Evolutionary conservation across 129 eudicot genomes (phyloP).

Genomic region (Pseudognaphalium luteoalbum): DNA sequence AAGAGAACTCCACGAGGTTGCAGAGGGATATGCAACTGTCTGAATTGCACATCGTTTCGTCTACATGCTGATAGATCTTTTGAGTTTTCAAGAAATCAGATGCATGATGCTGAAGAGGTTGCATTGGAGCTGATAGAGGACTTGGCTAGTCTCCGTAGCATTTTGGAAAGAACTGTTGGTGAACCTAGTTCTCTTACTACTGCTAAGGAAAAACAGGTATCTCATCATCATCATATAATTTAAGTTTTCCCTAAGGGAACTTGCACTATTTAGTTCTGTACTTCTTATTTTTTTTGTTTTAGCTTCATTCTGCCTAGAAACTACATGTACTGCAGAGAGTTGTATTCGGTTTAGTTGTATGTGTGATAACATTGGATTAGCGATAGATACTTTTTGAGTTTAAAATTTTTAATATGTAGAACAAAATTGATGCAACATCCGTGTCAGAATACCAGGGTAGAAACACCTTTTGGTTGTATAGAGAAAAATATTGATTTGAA

Average conservation of each 20-base stretch:
- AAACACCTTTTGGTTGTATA: background rate
- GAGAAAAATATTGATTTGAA: background rate
- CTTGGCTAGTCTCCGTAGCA: slow-evolving; percentile 39
- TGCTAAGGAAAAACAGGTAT: slow-evolving; percentile 31
- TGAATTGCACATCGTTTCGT: slow-evolving; percentile 70
- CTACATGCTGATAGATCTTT: slow-evolving; percentile 81
- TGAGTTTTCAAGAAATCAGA: slow-evolving; percentile 73
- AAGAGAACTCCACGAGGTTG: slow-evolving; percentile 71
- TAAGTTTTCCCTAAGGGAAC: background rate
- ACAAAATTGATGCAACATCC: background rate
- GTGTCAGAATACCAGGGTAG: background rate
- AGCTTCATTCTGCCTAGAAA: slow-evolving; percentile 1
- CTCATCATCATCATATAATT: background rate
- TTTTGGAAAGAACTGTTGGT: slow-evolving; percentile 39
- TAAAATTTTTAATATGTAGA: background rate
- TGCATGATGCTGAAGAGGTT: slow-evolving; percentile 79
- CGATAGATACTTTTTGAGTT: background rate
- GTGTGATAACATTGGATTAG: background rate
- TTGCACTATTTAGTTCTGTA: background rate
- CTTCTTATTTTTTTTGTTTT: background rate
- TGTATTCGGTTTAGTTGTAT: background rate
- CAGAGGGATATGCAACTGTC: slow-evolving; percentile 74
- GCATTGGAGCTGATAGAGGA: slow-evolving; percentile 57
- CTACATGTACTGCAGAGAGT: background rate
- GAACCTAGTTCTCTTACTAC: slow-evolving; percentile 21